Conservation (phyloP, 169 alveolate genomes). For the Theileria equi region DNA sequence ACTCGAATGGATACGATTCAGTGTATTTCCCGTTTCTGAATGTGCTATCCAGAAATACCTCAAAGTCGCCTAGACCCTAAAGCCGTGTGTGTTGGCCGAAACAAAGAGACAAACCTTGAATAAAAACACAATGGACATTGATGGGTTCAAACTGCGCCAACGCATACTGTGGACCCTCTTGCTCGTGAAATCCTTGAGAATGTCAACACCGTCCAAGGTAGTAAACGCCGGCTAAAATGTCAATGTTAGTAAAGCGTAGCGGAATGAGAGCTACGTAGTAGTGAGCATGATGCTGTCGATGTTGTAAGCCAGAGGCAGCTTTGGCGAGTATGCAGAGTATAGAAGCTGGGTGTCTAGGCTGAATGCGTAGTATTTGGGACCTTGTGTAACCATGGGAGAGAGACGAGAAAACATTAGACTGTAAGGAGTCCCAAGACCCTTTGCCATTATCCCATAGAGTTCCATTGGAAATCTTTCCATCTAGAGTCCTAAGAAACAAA, state of each 20-base stretch:
- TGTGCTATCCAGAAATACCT: constrained; percentile 22
- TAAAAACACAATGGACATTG: constrained; percentile 9
- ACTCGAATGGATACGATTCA: constrained; percentile 34
- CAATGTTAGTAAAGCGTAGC: not conserved
- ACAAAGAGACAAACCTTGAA: constrained; percentile 21
- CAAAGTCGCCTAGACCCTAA: constrained; percentile 18
- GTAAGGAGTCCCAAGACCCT: no score
- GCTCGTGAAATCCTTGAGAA: constrained; percentile 12
- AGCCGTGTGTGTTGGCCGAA: not conserved
- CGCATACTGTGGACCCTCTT: constrained; percentile 20
- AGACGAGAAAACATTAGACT: no score
- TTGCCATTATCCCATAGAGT: no score
- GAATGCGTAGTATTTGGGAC: not conserved
- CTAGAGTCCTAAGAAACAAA: no score
- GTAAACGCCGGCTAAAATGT: constrained; percentile 18
- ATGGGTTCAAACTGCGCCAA: constrained; percentile 18
- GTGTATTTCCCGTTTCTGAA: not conserved
- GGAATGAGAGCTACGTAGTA: no score
- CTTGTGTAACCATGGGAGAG: no score
- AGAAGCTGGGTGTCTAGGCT: not conserved
- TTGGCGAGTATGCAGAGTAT: not conserved
- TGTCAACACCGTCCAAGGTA: constrained; percentile 10
- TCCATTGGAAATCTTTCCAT: no score
- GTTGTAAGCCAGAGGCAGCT: not conserved
- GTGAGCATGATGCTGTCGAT: no score